These are phyloP conservation scores for Botrytis aclada DNA, from an alignment of 2,329 filamentous ascomycete genomes.

Conservation along the genomic window DNA sequence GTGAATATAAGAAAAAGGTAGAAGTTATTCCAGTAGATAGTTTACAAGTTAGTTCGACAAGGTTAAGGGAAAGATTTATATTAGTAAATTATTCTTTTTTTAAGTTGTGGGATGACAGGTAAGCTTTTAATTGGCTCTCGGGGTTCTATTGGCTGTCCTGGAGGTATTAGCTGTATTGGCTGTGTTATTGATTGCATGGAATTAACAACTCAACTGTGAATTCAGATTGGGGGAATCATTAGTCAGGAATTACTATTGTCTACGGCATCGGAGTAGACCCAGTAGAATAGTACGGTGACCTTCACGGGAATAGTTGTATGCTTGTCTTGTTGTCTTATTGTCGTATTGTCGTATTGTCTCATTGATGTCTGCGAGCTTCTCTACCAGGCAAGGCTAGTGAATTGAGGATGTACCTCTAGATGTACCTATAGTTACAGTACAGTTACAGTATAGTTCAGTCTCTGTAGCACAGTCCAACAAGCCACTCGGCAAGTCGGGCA, in stretches of 20 bases:
- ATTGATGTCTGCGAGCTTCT: background rate
- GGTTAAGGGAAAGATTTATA: slow-evolving; percentile 2
- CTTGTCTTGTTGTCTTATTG: too few relatives aligned
- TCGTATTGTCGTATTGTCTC: background rate
- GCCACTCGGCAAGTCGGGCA: background rate
- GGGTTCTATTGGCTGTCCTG: background rate
- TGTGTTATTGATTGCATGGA: background rate
- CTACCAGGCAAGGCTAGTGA: background rate
- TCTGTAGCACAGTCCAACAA: background rate
- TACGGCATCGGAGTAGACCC: background rate
- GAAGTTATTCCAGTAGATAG: background rate
- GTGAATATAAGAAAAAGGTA: slow-evolving; percentile 3
- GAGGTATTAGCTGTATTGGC: background rate
- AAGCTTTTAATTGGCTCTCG: background rate
- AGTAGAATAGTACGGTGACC: background rate
- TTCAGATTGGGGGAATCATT: background rate
- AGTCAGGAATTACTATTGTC: background rate
- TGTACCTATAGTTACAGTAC: background rate
- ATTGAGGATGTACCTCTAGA: background rate
- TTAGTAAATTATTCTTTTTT: slow-evolving; percentile 3
- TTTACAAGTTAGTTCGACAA: background rate
- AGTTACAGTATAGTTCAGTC: too few relatives aligned
- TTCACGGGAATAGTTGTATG: background rate
- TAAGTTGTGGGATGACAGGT: slow-evolving; percentile 13
- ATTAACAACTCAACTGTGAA: too few relatives aligned